A percentile compares a stretch with the other conserved stretches of the same genome.
Evolutionary conservation across 495 filamentous ascomycete genomes (phyloP).

Genomic region (Astrothelium macrocarpum): DNA sequence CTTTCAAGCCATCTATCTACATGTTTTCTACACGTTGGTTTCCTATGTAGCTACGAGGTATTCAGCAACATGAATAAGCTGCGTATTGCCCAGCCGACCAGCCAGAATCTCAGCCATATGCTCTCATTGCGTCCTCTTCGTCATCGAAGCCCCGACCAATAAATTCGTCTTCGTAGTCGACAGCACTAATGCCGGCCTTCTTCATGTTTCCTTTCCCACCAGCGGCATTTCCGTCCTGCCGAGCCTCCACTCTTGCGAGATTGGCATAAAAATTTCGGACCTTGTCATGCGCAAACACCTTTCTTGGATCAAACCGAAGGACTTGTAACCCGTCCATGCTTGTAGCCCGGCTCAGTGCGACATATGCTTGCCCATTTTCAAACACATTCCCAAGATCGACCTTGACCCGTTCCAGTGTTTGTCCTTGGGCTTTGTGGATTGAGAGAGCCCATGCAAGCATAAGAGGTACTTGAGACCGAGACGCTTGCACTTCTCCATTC

Average conservation of each 20-base stretch:
- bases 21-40: no score
- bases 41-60: background rate
- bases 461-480: constrained; percentile 66
- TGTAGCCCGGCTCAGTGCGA: constrained; percentile 76
- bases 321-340: constrained; percentile 83
- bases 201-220: constrained; percentile 11
- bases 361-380: constrained; percentile 88
- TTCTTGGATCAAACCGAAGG: constrained; percentile 72
- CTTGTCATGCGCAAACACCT: constrained; percentile 88
- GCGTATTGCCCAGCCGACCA: no score
- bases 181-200: constrained; percentile 5
- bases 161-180: background rate
- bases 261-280: constrained; percentile 78
- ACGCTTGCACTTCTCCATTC: constrained; percentile 86
- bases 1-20: no score
- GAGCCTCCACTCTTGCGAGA: constrained; percentile 47
- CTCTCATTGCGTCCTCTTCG: background rate
- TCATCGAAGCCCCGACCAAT: background rate
- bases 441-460: constrained; percentile 95
- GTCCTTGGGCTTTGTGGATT: constrained; percentile 97
- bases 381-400: constrained; percentile 88
- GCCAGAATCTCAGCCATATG: background rate
- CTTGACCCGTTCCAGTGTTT: constrained; percentile 89
- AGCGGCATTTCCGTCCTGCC: background rate
- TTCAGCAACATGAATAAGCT: no score